Conservation (phyloP, 192 early-diverging fungal genomes). For the Rhizophagus prolifer region DNA sequence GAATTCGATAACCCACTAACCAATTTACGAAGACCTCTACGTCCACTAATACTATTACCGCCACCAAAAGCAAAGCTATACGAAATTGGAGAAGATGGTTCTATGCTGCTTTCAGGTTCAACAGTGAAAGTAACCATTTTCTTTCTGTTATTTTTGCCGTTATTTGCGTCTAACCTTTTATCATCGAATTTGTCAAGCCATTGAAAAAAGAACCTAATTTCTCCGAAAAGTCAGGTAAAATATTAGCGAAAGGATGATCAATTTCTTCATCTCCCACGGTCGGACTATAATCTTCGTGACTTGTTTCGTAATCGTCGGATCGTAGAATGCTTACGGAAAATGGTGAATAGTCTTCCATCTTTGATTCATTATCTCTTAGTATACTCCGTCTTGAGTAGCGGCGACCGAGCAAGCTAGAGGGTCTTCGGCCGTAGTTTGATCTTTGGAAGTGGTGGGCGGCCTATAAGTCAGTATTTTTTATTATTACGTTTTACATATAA, state of each 20-base stretch:
- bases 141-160: neutral
- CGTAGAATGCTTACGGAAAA: conserved; percentile 13
- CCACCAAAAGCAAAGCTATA: neutral
- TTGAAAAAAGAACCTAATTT: conserved; percentile 12
- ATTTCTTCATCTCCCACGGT: conserved; percentile 23
- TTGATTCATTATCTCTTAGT: conserved; percentile 12
- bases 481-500: neutral
- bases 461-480: conserved; percentile 30
- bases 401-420: neutral
- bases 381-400: conserved; percentile 11
- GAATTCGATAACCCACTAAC: neutral
- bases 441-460: conserved; percentile 20
- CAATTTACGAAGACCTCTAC: neutral
- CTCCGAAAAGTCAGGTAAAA: conserved; percentile 25
- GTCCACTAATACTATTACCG: neutral
- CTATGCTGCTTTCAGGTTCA: neutral
- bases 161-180: neutral
- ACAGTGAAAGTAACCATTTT: neutral
- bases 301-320: neutral
- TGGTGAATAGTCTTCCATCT: conserved; percentile 27
- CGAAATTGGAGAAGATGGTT: neutral
- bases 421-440: conserved; percentile 10
- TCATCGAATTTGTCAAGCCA: neutral
- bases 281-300: conserved; percentile 20
- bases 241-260: conserved; percentile 23